Percentiles rank a stretch among this genome's conserved stretches.
Evolutionary conservation across 2,329 filamentous ascomycete species (phyloP).

Genomic region (Aspergillus novofumigatus): DNA sequence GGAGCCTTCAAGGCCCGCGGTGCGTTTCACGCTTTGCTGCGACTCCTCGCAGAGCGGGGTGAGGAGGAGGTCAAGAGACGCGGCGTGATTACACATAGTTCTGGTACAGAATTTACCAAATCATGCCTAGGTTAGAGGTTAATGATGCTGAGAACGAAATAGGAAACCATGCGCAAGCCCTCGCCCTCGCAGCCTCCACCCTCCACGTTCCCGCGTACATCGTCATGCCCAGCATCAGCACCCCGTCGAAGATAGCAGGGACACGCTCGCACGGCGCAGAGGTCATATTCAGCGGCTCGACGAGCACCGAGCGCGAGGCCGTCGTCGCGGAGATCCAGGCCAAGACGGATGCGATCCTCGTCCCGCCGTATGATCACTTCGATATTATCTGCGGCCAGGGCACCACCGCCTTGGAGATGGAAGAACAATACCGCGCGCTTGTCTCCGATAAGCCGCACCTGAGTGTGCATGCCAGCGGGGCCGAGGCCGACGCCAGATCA

Average conservation of each 20-base stretch:
- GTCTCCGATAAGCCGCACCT: slow-evolving; percentile 36
- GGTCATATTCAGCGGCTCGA: slow-evolving; percentile 78
- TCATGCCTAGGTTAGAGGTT: background rate
- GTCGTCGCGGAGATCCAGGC: slow-evolving; percentile 65
- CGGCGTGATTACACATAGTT: slow-evolving; percentile 87
- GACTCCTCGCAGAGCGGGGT: slow-evolving; percentile 60
- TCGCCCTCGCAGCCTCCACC: slow-evolving; percentile 75
- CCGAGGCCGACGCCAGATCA: background rate
- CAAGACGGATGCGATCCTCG: slow-evolving; percentile 69
- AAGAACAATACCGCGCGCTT: slow-evolving; percentile 63
- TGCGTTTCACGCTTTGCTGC: slow-evolving; percentile 77
- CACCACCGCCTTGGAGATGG: slow-evolving; percentile 79
- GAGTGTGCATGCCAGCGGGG: slow-evolving; percentile 15
- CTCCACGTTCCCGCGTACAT: slow-evolving; percentile 76
- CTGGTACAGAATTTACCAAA: slow-evolving; percentile 51
- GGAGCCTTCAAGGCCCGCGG: slow-evolving; percentile 92
- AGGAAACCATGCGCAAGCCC: slow-evolving; percentile 94
- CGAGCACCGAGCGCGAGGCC: slow-evolving; percentile 74
- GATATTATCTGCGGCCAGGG: slow-evolving; percentile 91
- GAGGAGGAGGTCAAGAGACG: slow-evolving; percentile 58
- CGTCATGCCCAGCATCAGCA: slow-evolving; percentile 85
- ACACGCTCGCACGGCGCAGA: slow-evolving; percentile 73
- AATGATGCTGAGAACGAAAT: background rate
- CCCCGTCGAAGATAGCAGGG: slow-evolving; percentile 80
- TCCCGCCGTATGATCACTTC: slow-evolving; percentile 90